Percentiles rank a stretch among this genome's conserved stretches.
Conservation (phyloP, 2,329 filamentous ascomycete species). For the Fonsecaea multimorphosa region DNA sequence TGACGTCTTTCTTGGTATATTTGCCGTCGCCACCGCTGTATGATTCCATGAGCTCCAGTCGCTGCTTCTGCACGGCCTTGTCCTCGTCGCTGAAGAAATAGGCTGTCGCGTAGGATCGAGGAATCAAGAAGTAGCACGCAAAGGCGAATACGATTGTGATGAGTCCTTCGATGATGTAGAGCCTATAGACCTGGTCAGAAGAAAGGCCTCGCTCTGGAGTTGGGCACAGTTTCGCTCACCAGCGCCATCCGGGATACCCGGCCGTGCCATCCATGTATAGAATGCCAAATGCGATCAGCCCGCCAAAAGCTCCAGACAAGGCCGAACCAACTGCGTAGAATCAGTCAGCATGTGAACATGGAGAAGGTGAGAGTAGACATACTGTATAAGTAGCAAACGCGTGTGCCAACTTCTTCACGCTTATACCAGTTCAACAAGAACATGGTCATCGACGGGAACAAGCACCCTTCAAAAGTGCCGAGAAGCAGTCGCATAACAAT, state of each 20-base stretch:
- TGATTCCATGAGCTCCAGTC: constrained; percentile 53
- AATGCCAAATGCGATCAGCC: constrained; percentile 42
- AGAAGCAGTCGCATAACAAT: constrained; percentile 62
- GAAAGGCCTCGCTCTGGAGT: neutral
- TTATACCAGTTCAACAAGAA: constrained; percentile 51
- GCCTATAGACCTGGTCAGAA: constrained; percentile 1
- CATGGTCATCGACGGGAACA: constrained; percentile 50
- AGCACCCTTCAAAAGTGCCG: constrained; percentile 59
- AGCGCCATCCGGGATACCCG: constrained; percentile 33
- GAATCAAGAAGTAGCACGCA: constrained; percentile 20
- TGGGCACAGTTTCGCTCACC: constrained; percentile 2
- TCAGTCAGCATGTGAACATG: neutral
- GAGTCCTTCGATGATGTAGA: constrained; percentile 34
- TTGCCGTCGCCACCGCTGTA: constrained; percentile 58
- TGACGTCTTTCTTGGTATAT: constrained; percentile 60
- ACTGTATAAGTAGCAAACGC: constrained; percentile 50
- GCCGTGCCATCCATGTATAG: constrained; percentile 34
- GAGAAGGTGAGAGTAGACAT: neutral
- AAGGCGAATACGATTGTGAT: constrained; percentile 22
- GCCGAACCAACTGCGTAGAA: constrained; percentile 36
- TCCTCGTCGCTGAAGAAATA: constrained; percentile 59
- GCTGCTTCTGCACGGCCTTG: constrained; percentile 55
- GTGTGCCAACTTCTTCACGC: constrained; percentile 49
- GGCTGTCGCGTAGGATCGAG: constrained; percentile 12
- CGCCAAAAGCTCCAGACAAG: constrained; percentile 50